phyloP scores from a whole-genome alignment of 805 yeast species.

The Zygosaccharomyces lentus region DNA sequence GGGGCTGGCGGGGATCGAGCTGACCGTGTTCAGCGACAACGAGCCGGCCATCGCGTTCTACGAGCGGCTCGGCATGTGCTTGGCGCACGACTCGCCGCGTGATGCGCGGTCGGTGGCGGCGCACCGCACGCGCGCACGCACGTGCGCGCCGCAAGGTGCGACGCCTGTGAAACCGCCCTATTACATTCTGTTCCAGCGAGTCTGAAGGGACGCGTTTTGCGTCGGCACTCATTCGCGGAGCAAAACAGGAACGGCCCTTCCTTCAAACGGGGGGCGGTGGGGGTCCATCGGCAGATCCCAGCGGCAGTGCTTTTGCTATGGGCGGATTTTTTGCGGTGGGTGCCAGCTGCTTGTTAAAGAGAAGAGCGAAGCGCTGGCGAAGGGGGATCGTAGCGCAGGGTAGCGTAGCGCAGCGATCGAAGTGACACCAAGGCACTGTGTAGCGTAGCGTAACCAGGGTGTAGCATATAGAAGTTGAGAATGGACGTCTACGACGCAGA shows the following conservation, averaged over 20 bases:
- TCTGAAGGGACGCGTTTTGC: background rate
- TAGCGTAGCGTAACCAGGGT: background rate
- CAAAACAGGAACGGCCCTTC: background rate
- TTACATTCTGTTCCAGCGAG: constrained; percentile 8
- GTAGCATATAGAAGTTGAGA: constrained; percentile 1
- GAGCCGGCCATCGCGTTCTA: constrained; percentile 24
- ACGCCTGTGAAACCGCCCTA: constrained; percentile 6
- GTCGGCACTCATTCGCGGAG: background rate
- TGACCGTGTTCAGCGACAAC: constrained; percentile 32
- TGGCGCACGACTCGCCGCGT: constrained; percentile 25
- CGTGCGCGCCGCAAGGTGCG: background rate
- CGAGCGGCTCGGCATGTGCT: constrained; percentile 17
- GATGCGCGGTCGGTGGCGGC: background rate
- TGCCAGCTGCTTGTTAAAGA: constrained; percentile 2
- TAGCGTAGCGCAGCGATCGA: background rate
- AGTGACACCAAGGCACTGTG: background rate
- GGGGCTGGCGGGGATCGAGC: constrained; percentile 20
- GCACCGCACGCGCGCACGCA: constrained; percentile 1
- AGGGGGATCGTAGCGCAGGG: background rate
- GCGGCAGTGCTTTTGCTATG: constrained; percentile 7
- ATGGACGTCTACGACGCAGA: constrained; percentile 1
- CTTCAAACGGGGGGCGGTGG: background rate
- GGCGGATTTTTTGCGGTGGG: constrained; percentile 3
- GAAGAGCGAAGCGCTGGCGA: background rate
- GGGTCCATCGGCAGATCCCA: background rate